A percentile compares a stretch with the other conserved stretches of the same genome.
Conservation (phyloP, 2,329 filamentous ascomycete species). For the Corinectria fuckeliana region DNA sequence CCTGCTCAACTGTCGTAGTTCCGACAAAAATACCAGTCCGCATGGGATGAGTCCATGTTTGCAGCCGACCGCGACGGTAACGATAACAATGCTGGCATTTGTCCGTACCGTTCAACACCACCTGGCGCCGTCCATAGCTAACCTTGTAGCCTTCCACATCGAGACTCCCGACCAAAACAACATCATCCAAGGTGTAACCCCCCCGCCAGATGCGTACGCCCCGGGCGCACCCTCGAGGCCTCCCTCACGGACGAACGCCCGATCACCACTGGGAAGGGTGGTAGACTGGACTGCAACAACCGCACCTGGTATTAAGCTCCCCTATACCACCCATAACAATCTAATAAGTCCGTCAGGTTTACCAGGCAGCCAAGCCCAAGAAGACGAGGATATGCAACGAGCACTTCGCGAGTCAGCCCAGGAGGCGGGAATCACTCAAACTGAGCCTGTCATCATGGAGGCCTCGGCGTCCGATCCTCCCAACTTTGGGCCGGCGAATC, state of each 20-base stretch:
- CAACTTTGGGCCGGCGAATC: slow-evolving; percentile 66
- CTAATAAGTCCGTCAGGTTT: slow-evolving; percentile 44
- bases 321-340: slow-evolving; percentile 21
- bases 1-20: slow-evolving; percentile 46
- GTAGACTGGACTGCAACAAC: slow-evolving; percentile 55
- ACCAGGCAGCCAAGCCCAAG: slow-evolving; percentile 48
- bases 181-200: slow-evolving; percentile 52
- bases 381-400: slow-evolving; percentile 62
- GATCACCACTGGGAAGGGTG: slow-evolving; percentile 62
- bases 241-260: slow-evolving; percentile 65
- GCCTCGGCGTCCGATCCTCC: slow-evolving; percentile 48
- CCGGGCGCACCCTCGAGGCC: slow-evolving; percentile 63
- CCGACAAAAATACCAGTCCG: slow-evolving; percentile 51
- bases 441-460: slow-evolving; percentile 59
- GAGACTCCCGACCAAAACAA: slow-evolving; percentile 56
- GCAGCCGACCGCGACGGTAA: slow-evolving; percentile 59
- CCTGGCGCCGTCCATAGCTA: slow-evolving; percentile 25
- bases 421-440: slow-evolving; percentile 55
- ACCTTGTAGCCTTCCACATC: slow-evolving; percentile 59
- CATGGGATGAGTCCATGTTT: slow-evolving; percentile 64
- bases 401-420: slow-evolving; percentile 63
- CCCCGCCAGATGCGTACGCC: slow-evolving; percentile 49
- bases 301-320: slow-evolving; percentile 48
- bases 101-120: slow-evolving; percentile 42
- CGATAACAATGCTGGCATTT: slow-evolving; percentile 50